Base-by-base conservation (phyloP, 306 rosid genomes). In the Bauhinia variegata region DNA sequence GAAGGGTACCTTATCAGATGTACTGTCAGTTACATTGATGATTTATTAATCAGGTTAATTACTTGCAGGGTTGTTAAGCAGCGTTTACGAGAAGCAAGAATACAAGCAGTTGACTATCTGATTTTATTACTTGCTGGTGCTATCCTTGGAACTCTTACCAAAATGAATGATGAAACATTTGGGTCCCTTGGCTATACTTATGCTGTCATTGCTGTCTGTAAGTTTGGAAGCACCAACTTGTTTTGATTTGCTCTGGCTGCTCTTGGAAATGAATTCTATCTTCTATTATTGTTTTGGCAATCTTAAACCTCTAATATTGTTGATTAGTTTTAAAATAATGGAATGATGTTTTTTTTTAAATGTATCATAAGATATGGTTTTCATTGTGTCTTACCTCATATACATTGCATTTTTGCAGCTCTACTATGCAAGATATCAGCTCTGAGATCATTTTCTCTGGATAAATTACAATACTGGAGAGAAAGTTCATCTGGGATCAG, bases 401-500 rank as follows among this genome's bases (percentile, higher is more conserved):
- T n/a, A n/a, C n/a, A n/a, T n/a, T n/a, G n/a, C n/a, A n/a, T n/a
- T n/a, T n/a, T n/a, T n/a, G 69, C 96, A 92, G 98, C 96, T 74
- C 85, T 92, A 77, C 87, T 92, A 13, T 71, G 85, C 89, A 92
- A 80, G 91, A 92, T 92, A 70, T 56, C 95, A 32, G 96, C 98
- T 78, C 84, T 89, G 42, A 87, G 98, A 75, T 70, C 95, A 11
- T 92, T 89, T 84, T 71, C 91, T 63, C 30, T 85, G 73, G 98
- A 92, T 70, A 92, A 87, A 67, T 73, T 92, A 71, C 92, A 89
- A 55, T 92, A 92, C 60, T 85, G 91, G 96, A 84, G 98, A 67
- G 96, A 92, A 63, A 87, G 91, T 70, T 76, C 98, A 53, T 83
- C 98, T 8, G 95, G 98, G 70, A 92, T 92, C 71, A 92, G 92